These are phyloP conservation scores for Zygnema circumcarinatum DNA, from an alignment of 139 green algal genomes.

Conservation along the genomic window DNA sequence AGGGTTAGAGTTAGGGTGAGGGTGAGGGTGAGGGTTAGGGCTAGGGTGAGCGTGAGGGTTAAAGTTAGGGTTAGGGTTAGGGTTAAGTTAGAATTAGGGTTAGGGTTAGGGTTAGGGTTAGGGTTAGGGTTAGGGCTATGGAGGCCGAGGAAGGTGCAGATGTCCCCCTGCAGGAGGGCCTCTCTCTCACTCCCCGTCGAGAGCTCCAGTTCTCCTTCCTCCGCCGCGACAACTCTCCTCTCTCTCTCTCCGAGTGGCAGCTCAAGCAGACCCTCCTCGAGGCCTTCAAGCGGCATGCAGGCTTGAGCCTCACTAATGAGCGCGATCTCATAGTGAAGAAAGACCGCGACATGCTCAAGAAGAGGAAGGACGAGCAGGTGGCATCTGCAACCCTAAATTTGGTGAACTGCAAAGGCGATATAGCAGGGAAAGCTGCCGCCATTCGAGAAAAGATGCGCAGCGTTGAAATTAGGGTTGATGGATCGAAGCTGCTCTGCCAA, in stretches of 20 bases:
- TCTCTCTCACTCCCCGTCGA: not conserved
- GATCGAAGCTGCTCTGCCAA: not conserved
- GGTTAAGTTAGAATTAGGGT: too few species aligned
- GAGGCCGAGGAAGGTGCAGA: not conserved
- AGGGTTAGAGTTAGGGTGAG: too few species aligned
- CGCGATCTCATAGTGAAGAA: not conserved
- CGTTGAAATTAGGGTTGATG: not conserved
- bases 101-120: too few species aligned
- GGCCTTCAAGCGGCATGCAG: not conserved
- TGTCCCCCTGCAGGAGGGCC: not conserved
- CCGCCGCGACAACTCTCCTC: not conserved
- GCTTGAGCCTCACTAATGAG: not conserved
- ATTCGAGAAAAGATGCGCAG: not conserved
- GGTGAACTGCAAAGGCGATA: not conserved
- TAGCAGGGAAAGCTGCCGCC: not conserved
- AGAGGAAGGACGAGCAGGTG: not conserved
- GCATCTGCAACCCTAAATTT: not conserved
- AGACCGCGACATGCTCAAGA: not conserved
- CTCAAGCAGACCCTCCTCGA: not conserved
- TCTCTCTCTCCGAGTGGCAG: not conserved
- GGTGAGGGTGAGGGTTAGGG: too few species aligned
- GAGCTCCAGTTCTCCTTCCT: not conserved
- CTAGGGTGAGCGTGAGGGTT: too few species aligned
- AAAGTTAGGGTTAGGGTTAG: too few species aligned
- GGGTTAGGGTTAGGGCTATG: too few species aligned